These are phyloP conservation scores for Flaveria brownii DNA, from an alignment of 129 eudicot species.

Conservation along the genomic window DNA sequence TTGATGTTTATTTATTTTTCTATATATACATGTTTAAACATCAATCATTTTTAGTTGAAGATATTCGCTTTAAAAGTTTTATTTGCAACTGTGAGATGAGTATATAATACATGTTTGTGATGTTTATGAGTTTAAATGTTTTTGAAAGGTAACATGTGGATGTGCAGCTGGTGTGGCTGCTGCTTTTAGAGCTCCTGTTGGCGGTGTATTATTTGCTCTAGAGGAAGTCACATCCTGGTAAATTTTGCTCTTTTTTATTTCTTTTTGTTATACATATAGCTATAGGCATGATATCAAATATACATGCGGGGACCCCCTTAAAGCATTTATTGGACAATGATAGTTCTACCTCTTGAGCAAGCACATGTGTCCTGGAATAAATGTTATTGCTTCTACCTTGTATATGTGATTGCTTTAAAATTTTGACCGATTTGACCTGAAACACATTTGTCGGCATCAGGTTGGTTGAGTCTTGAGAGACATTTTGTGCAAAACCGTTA, in stretches of 20 bases:
- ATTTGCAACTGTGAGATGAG: background rate
- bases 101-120: background rate
- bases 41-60: slow-evolving; percentile 11
- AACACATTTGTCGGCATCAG: background rate
- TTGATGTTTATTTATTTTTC: background rate
- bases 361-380: background rate
- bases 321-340: background rate
- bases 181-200: slow-evolving; percentile 99
- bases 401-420: background rate
- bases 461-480: background rate
- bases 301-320: background rate
- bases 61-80: background rate
- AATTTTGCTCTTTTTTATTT: slow-evolving; percentile 19
- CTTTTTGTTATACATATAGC: background rate
- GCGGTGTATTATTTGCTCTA: slow-evolving; percentile 98
- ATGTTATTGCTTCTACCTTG: background rate
- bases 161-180: slow-evolving; percentile 99
- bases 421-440: background rate
- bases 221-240: slow-evolving; percentile 99
- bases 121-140: slow-evolving; percentile 36
- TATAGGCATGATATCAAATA: background rate
- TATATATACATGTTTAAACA: background rate
- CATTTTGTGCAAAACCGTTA: background rate
- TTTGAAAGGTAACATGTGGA: slow-evolving; percentile 99
- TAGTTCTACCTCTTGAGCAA: background rate